Conservation (phyloP, 164 flowering plant species). For the Pachysandra terminalis region DNA sequence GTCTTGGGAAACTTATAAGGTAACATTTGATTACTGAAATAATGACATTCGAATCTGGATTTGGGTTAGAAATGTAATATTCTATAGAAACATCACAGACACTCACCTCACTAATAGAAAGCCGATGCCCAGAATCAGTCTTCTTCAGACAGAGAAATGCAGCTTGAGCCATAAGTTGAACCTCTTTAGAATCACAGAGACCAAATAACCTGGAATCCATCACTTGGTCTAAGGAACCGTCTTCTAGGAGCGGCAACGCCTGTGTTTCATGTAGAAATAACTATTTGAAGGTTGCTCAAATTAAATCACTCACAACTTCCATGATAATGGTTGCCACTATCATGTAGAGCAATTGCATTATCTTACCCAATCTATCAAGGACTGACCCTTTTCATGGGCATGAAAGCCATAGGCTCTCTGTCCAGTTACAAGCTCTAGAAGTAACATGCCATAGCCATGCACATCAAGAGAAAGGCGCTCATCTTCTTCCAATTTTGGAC, state of each 20-base stretch:
- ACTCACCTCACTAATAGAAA: conserved; percentile 34
- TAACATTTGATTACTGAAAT: neutral
- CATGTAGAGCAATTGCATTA: neutral
- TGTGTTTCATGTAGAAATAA: conserved; percentile 15
- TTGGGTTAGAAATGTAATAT: neutral
- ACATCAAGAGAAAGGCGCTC: conserved; percentile 27
- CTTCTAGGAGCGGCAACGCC: conserved; percentile 35
- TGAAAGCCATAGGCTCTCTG: conserved; percentile 9
- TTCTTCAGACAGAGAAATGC: conserved; percentile 35
- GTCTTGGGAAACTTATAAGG: too few relatives aligned
- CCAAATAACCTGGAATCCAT: conserved; percentile 34
- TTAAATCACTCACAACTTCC: too few relatives aligned
- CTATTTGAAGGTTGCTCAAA: too few relatives aligned
- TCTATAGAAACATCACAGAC: neutral
- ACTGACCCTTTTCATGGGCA: conserved; percentile 11
- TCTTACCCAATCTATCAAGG: conserved; percentile 36
- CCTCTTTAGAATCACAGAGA: conserved; percentile 13
- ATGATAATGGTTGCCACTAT: too few relatives aligned
- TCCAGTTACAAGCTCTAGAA: conserved; percentile 45
- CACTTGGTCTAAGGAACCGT: conserved; percentile 20
- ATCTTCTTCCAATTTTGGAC: conserved; percentile 12
- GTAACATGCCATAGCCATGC: conserved; percentile 37
- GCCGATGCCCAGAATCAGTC: conserved; percentile 12
- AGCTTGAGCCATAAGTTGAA: conserved; percentile 27
- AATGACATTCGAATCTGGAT: neutral